phyloP scores from a whole-genome alignment of 305 asterid species.

The Rubia balearica region DNA sequence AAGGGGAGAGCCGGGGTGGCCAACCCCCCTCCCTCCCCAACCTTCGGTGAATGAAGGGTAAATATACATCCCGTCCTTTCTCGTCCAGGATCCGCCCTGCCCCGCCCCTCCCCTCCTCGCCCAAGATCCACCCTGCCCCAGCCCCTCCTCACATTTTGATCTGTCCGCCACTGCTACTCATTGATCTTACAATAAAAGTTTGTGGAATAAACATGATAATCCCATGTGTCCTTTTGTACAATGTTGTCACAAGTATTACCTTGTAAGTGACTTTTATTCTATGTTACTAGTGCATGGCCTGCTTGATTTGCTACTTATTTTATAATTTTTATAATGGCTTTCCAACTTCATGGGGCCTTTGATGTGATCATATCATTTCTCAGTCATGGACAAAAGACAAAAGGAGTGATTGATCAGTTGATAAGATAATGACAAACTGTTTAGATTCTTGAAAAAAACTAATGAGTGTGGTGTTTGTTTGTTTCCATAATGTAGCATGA shows the following conservation, averaged over 20 bases:
- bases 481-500: neutral
- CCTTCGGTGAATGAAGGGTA: no score
- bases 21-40: no score
- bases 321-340: neutral
- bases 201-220: neutral
- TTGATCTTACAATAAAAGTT: no score
- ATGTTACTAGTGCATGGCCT: slow-evolving; percentile 13
- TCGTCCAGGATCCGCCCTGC: no score
- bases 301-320: neutral
- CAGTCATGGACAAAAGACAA: slow-evolving; percentile 2
- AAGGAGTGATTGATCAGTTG: neutral
- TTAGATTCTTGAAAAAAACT: no score
- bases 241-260: neutral
- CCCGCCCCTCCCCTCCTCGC: no score
- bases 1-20: no score
- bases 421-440: neutral
- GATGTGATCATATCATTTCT: neutral
- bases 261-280: neutral
- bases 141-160: no score
- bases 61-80: no score
- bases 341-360: neutral
- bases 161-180: no score
- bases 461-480: neutral
- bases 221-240: neutral
- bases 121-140: no score